Base-by-base conservation (phyloP, 1,284 basidiomycete genomes). In the Irpex sp. region DNA sequence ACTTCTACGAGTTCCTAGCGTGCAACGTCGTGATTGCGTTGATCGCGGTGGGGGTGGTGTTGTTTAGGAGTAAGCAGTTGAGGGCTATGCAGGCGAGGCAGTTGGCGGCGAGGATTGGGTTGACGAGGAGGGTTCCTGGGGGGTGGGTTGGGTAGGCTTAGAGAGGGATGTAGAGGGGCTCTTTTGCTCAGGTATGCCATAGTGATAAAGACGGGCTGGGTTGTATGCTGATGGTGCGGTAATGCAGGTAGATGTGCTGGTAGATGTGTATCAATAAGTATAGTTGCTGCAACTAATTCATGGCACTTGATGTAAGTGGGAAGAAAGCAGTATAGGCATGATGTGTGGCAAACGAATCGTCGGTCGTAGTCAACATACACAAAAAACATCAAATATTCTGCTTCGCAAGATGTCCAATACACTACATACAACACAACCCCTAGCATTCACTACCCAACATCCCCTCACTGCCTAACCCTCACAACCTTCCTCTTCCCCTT, bases 1-100 rank as follows among this genome's bases (percentile, higher is more conserved):
- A 94, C 74, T 97, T 93, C 72, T 92, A 87, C 77, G 93, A 96
- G 73, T 97, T 96, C 74, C 78, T 95, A 3, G 92, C 86, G 38
- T 88, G 89, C 73, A 97, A 95, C 72, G 68, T 92, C 47, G 72
- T 90, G 5, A 87, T 97, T 70, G 86, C 87, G 1, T 76, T 83
- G 1, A 75, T 91, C 6, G 86, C 91, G 0, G 75, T 94, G 17
- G 77, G 81, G 4, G 77, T 93, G 17, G 80, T 93, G 56, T 81
- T 90, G 59, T 81, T 86, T 61, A 82, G 94, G 58, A 86, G 88
- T 40, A 85, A 84, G 65, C 82, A 85, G 64, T 77, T 93, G 65
- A 85, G 89, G 59, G 80, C 86, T 13, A 77, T 87, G 66, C 92
- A 94, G 64, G 91, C 94, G 60, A 82, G 91, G 62, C 86, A 90